Evolutionary conservation across 2,329 filamentous ascomycete species (phyloP).

Genomic region (Ophiosphaerella herpotricha): DNA sequence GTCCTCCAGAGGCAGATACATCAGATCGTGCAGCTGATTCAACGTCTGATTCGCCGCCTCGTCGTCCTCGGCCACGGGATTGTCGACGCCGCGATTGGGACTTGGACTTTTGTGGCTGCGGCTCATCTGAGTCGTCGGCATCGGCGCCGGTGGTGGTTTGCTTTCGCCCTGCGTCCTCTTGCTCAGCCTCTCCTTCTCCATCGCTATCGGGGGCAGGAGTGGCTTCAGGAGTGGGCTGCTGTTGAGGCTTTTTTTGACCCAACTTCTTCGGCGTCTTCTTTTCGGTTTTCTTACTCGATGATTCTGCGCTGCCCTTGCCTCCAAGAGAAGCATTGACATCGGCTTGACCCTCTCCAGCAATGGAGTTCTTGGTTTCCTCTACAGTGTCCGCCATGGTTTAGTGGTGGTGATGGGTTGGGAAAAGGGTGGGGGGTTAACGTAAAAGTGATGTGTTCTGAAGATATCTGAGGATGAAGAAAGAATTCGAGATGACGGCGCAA

Average conservation of each 20-base stretch:
- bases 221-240: slow-evolving; percentile 53
- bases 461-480: slow-evolving; percentile 20
- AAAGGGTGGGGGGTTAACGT: slow-evolving; percentile 10
- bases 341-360: slow-evolving; percentile 45
- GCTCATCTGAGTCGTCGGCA: slow-evolving; percentile 51
- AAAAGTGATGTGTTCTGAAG: slow-evolving; percentile 18
- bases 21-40: slow-evolving; percentile 61
- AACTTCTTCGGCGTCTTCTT: slow-evolving; percentile 58
- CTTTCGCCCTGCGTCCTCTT: slow-evolving; percentile 47
- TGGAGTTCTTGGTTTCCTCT: slow-evolving; percentile 44
- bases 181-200: slow-evolving; percentile 50
- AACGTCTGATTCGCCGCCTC: slow-evolving; percentile 54
- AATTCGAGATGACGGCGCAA: slow-evolving; percentile 27
- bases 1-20: slow-evolving; percentile 58
- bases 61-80: slow-evolving; percentile 56
- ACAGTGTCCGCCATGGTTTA: slow-evolving; percentile 45
- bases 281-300: slow-evolving; percentile 51
- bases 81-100: slow-evolving; percentile 54
- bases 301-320: slow-evolving; percentile 44
- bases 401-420: slow-evolving; percentile 12
- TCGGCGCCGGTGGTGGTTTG: slow-evolving; percentile 35
- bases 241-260: slow-evolving; percentile 51
- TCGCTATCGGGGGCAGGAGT: slow-evolving; percentile 54
- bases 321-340: slow-evolving; percentile 43
- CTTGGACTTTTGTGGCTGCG: slow-evolving; percentile 52